These are phyloP conservation scores for Schizophyllum commune DNA, from an alignment of 1,284 basidiomycete genomes.

Conservation along the genomic window DNA sequence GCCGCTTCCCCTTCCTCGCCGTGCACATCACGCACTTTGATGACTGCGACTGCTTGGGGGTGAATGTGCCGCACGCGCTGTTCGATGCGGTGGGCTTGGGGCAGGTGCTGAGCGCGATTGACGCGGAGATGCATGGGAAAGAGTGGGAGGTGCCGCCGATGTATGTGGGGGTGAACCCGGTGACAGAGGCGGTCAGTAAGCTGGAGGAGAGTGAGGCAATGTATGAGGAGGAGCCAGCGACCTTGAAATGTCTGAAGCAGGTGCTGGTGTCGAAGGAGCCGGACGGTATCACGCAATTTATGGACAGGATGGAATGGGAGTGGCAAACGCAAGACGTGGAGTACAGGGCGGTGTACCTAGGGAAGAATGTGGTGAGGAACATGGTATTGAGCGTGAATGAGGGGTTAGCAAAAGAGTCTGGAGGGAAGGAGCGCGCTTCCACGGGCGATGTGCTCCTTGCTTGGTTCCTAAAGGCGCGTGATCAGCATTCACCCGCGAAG, in stretches of 20 bases:
- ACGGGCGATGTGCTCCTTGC: slow-evolving; percentile 30
- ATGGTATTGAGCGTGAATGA: slow-evolving; percentile 21
- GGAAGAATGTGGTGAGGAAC: slow-evolving; percentile 15
- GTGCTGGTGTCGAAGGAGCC: slow-evolving; percentile 3
- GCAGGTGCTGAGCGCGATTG: slow-evolving; percentile 26
- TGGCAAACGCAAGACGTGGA: slow-evolving; percentile 9
- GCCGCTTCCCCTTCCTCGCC: slow-evolving; percentile 30
- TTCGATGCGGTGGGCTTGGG: slow-evolving; percentile 32
- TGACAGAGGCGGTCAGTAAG: slow-evolving; percentile 20
- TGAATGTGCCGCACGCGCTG: slow-evolving; percentile 31
- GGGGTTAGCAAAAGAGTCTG: slow-evolving; percentile 13
- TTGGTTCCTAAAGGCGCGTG: slow-evolving; percentile 28
- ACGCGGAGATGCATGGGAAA: slow-evolving; percentile 27
- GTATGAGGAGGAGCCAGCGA: slow-evolving; percentile 1
- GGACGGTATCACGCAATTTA: slow-evolving; percentile 5
- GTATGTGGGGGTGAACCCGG: slow-evolving; percentile 23
- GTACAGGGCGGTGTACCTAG: slow-evolving; percentile 8
- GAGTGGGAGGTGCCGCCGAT: slow-evolving; percentile 20
- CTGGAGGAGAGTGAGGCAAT: slow-evolving; percentile 4
- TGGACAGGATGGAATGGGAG: slow-evolving; percentile 10
- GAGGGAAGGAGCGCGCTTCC: slow-evolving; percentile 15
- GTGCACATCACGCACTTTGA: slow-evolving; percentile 34
- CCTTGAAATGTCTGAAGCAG: not conserved
- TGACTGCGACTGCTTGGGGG: slow-evolving; percentile 30
- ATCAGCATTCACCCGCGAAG: not conserved